These are phyloP conservation scores for Lipomyces lipofer DNA, from an alignment of 805 yeast genomes.

Conservation along the genomic window DNA sequence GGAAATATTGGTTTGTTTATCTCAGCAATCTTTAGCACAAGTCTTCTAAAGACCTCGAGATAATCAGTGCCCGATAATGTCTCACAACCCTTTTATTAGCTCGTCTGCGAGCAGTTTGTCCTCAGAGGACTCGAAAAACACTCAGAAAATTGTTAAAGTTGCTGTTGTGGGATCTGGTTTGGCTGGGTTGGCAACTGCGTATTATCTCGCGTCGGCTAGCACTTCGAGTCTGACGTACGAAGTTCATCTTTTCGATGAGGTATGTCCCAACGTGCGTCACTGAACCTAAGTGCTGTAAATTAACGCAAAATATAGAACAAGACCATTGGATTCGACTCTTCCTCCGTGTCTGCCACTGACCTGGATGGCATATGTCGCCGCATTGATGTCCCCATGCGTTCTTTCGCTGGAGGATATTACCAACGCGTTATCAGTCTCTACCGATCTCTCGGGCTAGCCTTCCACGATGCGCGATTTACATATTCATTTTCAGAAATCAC, in stretches of 20 bases:
- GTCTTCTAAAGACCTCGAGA: too few species aligned
- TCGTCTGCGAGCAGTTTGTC: too few species aligned
- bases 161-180: constrained; percentile 27
- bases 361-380: constrained; percentile 13
- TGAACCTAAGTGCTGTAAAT: not conserved
- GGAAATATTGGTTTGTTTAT: too few species aligned
- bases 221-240: constrained; percentile 10
- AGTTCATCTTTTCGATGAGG: constrained; percentile 29
- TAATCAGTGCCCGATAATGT: too few species aligned
- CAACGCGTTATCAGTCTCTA: constrained; percentile 16
- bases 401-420: constrained; percentile 30
- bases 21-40: too few species aligned
- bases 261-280: too few species aligned
- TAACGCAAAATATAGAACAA: not conserved
- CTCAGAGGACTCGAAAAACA: not conserved
- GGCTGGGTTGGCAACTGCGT: constrained; percentile 27
- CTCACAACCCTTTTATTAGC: too few species aligned
- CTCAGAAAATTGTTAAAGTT: constrained; percentile 10
- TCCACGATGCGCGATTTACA: constrained; percentile 24
- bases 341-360: constrained; percentile 22
- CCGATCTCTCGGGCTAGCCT: constrained; percentile 20
- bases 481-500: constrained; percentile 24
- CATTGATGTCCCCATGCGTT: constrained; percentile 30
- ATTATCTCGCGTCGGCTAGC: constrained; percentile 10
- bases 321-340: constrained; percentile 23